Percentiles rank a stretch among this genome's conserved stretches.
Evolutionary conservation across 2,329 filamentous ascomycete genomes (phyloP).

Genomic region (Fusarium tjaetaba): DNA sequence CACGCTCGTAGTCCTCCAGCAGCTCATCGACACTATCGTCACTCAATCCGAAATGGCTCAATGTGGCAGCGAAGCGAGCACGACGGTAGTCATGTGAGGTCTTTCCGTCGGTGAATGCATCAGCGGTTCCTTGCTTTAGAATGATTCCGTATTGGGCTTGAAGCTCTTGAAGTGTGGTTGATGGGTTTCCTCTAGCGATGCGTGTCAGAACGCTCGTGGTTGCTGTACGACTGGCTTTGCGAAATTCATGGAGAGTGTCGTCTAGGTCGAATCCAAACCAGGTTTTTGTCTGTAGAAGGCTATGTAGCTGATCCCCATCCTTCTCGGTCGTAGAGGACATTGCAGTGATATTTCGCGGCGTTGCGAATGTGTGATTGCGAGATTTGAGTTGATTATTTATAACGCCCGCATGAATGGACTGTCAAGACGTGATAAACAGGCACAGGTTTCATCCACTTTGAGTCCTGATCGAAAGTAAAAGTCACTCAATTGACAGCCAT

Average conservation of each 20-base stretch:
- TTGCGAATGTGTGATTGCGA: neutral
- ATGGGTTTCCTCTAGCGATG: constrained; percentile 35
- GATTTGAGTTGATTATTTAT: neutral
- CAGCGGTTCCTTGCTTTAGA: constrained; percentile 47
- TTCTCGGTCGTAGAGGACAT: neutral
- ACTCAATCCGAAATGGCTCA: constrained; percentile 42
- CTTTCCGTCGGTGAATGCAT: constrained; percentile 57
- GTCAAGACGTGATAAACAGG: neutral
- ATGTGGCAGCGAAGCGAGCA: constrained; percentile 50
- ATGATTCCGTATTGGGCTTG: constrained; percentile 47
- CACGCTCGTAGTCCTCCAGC: constrained; percentile 45
- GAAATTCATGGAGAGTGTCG: constrained; percentile 59
- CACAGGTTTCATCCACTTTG: neutral
- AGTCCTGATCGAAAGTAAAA: too few relatives aligned
- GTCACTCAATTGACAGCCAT: too few relatives aligned
- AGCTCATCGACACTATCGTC: constrained; percentile 35
- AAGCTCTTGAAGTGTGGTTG: constrained; percentile 6
- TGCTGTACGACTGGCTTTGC: constrained; percentile 51
- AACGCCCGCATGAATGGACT: neutral
- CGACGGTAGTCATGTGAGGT: constrained; percentile 55
- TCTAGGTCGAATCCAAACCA: constrained; percentile 61
- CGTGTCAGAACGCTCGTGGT: constrained; percentile 45
- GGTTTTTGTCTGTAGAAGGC: neutral
- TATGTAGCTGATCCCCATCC: neutral
- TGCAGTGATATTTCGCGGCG: neutral